Evolutionary conservation across 805 yeast species (phyloP).

Genomic region (Candida khao-thaluensis): DNA sequence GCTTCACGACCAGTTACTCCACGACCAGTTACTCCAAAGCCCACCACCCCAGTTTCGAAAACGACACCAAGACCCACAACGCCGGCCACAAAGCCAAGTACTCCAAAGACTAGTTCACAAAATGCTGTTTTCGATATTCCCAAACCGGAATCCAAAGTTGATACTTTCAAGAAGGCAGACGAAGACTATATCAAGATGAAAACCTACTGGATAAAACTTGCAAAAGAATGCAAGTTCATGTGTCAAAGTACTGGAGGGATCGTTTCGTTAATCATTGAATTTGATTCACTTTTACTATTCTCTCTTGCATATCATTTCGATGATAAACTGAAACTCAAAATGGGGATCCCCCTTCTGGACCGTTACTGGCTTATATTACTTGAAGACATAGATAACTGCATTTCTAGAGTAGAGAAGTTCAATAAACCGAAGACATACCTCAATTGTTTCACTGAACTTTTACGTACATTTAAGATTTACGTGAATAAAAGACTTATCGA

Average conservation of each 20-base stretch:
- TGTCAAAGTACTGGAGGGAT: conserved; percentile 20
- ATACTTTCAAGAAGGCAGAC: too few relatives aligned
- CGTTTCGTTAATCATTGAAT: conserved; percentile 21
- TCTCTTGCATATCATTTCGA: conserved; percentile 32
- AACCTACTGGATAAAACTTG: conserved; percentile 22
- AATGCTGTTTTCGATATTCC: neutral
- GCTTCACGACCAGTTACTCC: neutral
- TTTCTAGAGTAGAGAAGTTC: conserved; percentile 14
- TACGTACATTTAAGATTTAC: conserved; percentile 29
- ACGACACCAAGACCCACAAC: neutral
- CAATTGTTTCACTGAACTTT: conserved; percentile 18
- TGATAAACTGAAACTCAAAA: conserved; percentile 27
- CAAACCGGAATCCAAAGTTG: too few relatives aligned
- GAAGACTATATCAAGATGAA: conserved; percentile 8
- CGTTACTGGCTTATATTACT: conserved; percentile 27
- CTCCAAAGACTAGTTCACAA: neutral
- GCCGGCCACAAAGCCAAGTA: neutral
- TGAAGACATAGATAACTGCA: conserved; percentile 21
- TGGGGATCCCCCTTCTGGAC: conserved; percentile 28
- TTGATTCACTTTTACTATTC: conserved; percentile 28
- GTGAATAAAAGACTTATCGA: conserved; percentile 32
- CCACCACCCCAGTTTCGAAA: neutral
- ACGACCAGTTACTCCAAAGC: too few relatives aligned
- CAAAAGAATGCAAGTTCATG: conserved; percentile 19
- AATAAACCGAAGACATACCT: conserved; percentile 8